A percentile compares a stretch with the other conserved stretches of the same genome.
Conservation (phyloP, 2,329 filamentous ascomycete species). For the Diplocarpon rosae region DNA sequence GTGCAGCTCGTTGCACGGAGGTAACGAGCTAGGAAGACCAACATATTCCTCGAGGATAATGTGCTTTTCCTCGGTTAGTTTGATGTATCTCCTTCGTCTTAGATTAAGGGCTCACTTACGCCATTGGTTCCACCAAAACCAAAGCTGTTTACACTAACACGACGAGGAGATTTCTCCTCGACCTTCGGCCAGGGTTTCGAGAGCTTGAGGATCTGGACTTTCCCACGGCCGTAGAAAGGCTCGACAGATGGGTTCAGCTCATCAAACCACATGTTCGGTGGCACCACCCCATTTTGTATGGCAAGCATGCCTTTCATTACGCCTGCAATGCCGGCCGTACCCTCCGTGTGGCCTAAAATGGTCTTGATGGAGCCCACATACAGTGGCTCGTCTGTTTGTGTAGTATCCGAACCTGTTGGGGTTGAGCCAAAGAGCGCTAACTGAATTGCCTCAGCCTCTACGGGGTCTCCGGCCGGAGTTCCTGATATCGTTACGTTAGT, state of each 20-base stretch:
- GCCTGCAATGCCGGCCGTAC: slow-evolving; percentile 18
- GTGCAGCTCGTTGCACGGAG: no score
- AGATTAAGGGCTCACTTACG: no score
- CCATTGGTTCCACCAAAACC: slow-evolving; percentile 20
- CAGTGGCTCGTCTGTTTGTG: no score
- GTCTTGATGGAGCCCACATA: slow-evolving; percentile 17
- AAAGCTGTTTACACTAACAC: slow-evolving; percentile 25
- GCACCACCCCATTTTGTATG: slow-evolving; percentile 22
- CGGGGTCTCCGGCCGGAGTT: no score
- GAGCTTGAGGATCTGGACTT: background rate
- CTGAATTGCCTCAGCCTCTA: slow-evolving; percentile 33
- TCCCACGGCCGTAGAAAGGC: slow-evolving; percentile 5
- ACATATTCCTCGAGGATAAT: no score
- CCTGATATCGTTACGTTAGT: no score
- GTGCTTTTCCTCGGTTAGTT: no score
- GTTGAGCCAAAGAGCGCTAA: slow-evolving; percentile 7
- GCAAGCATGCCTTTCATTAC: background rate
- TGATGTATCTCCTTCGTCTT: no score
- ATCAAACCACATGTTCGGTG: slow-evolving; percentile 26
- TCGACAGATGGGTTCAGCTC: slow-evolving; percentile 27
- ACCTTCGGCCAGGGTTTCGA: slow-evolving; percentile 13
- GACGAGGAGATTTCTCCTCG: background rate
- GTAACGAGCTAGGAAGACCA: no score
- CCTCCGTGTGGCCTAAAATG: slow-evolving; percentile 5
- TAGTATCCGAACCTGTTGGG: no score